These are phyloP conservation scores for Breviolum minutum DNA, from an alignment of 73 alveolate genomes.

Conservation along the genomic window DNA sequence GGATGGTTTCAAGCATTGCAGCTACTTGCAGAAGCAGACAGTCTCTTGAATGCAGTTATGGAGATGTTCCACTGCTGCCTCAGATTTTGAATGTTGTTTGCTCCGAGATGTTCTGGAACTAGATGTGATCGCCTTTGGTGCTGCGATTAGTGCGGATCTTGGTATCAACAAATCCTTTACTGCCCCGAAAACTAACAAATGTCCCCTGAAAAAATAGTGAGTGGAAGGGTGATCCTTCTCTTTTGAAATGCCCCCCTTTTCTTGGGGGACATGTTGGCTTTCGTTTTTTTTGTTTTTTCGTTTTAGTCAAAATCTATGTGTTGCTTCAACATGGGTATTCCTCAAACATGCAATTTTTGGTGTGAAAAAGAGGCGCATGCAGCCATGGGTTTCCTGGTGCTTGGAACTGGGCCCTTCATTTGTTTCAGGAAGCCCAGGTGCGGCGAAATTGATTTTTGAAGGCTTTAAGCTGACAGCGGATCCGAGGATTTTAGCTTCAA, in stretches of 20 bases:
- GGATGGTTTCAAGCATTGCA: conserved; percentile 7
- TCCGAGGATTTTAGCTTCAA: neutral
- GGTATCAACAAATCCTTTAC: too few species aligned
- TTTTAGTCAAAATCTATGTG: too few species aligned
- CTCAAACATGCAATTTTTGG: too few species aligned
- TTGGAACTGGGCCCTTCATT: conserved; percentile 23
- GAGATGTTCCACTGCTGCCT: neutral
- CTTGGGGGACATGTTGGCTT: neutral
- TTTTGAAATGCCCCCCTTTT: too few species aligned
- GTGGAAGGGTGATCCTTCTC: neutral
- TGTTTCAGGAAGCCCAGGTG: conserved; percentile 8
- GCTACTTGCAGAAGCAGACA: conserved; percentile 12
- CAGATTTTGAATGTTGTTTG: neutral
- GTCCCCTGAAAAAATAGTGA: too few species aligned
- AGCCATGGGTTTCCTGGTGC: neutral
- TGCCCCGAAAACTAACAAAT: too few species aligned
- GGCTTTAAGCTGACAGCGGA: neutral
- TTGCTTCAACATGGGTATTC: too few species aligned
- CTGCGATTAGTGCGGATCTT: conserved; percentile 5
- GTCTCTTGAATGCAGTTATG: neutral
- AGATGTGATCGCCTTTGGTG: conserved; percentile 18
- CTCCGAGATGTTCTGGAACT: neutral
- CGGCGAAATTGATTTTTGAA: too few species aligned
- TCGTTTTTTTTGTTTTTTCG: neutral
- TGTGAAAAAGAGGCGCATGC: conserved; percentile 7